Conservation (phyloP, 441 rosid species). For the Codiaeum variegatum region DNA sequence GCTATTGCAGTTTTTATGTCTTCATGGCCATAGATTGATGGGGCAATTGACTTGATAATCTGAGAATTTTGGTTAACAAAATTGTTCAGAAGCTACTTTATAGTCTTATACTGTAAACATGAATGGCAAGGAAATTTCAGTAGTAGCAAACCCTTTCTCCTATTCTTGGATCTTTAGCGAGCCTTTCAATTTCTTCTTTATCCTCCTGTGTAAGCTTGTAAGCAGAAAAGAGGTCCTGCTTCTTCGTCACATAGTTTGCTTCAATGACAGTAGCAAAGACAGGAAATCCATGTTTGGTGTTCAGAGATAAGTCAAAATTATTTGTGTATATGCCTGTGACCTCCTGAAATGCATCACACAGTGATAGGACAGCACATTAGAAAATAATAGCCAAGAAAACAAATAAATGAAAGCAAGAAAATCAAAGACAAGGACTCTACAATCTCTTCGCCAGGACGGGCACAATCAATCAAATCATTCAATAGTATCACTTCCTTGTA, state of each 20-base stretch:
- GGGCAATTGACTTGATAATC: slow-evolving; percentile 94
- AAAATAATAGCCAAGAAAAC: slow-evolving; percentile 8
- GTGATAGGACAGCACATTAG: not conserved
- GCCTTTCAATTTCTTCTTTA: slow-evolving; percentile 81
- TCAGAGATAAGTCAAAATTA: slow-evolving; percentile 87
- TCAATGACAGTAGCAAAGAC: slow-evolving; percentile 95
- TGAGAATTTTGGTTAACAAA: slow-evolving; percentile 29
- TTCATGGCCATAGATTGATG: slow-evolving; percentile 97
- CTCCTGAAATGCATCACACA: slow-evolving; percentile 51
- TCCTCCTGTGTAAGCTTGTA: slow-evolving; percentile 97
- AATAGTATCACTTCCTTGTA: slow-evolving; percentile 92
- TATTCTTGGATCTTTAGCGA: slow-evolving; percentile 85
- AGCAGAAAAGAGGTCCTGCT: slow-evolving; percentile 94
- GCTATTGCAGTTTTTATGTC: slow-evolving; percentile 94
- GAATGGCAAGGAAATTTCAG: not conserved
- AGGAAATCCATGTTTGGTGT: slow-evolving; percentile 96
- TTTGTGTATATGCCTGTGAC: slow-evolving; percentile 92
- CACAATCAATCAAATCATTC: slow-evolving; percentile 95
- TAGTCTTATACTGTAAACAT: slow-evolving; percentile 8
- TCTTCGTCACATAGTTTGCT: slow-evolving; percentile 88
- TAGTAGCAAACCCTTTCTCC: slow-evolving; percentile 73
- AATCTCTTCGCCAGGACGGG: slow-evolving; percentile 97
- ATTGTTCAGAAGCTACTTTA: slow-evolving; percentile 11
- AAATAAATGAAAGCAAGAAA: not conserved
- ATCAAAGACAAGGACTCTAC: slow-evolving; percentile 38